These are phyloP conservation scores for Sextonia rubra DNA, from an alignment of 164 flowering plant genomes.

Conservation along the genomic window DNA sequence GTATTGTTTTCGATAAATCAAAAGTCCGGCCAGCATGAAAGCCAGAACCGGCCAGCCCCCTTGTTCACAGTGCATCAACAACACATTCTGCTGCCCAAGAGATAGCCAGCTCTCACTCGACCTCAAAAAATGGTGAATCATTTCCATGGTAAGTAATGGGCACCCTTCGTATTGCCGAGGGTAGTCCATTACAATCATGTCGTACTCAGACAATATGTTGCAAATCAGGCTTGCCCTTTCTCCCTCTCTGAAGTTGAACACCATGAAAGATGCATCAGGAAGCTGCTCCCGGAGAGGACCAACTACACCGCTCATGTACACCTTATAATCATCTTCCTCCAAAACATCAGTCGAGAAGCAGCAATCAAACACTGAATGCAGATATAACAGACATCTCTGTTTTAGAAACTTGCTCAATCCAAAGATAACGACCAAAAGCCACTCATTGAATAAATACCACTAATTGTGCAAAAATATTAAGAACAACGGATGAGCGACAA, in stretches of 20 bases:
- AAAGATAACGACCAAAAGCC: neutral
- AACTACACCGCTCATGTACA: conserved; percentile 61
- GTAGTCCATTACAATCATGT: conserved; percentile 91
- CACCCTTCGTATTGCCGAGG: conserved; percentile 89
- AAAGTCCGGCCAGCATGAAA: conserved; percentile 87
- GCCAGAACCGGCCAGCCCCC: conserved; percentile 97
- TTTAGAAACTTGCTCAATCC: neutral
- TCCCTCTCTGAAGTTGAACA: conserved; percentile 77
- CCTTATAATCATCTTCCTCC: conserved; percentile 61
- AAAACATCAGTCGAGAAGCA: conserved; percentile 71
- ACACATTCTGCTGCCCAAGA: conserved; percentile 66
- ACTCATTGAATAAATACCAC: neutral
- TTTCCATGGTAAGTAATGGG: conserved; percentile 75
- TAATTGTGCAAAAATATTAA: neutral
- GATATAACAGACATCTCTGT: neutral
- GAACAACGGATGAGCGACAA: neutral
- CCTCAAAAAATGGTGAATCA: conserved; percentile 81
- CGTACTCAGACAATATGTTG: conserved; percentile 54
- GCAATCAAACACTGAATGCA: conserved; percentile 77
- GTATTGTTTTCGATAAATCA: conserved; percentile 76
- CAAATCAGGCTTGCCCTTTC: conserved; percentile 48
- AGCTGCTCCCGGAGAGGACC: conserved; percentile 58
- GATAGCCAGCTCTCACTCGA: conserved; percentile 94
- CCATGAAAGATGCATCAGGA: conserved; percentile 80
- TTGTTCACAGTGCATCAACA: conserved; percentile 88